Percentiles rank a stretch among this genome's conserved stretches.
Conservation (phyloP, 176 grass and related monocot species). For the Elymus sibiricus region DNA sequence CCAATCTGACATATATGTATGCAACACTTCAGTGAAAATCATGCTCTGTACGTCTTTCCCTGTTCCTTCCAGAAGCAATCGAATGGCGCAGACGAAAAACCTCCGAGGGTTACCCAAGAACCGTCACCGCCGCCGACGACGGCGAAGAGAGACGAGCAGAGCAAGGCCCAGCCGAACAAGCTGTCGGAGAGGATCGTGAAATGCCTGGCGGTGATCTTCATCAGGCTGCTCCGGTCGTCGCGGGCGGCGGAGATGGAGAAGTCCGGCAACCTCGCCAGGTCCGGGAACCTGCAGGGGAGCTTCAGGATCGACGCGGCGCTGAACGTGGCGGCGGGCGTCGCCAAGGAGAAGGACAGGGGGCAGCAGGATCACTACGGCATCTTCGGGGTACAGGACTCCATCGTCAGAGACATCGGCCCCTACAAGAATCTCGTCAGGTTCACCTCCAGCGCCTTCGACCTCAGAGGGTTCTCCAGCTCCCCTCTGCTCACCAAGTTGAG, state of each 20-base stretch:
- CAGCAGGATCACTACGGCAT: constrained; percentile 88
- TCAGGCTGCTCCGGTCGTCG: constrained; percentile 68
- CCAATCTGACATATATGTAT: background rate
- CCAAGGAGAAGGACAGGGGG: constrained; percentile 25
- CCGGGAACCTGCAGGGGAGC: constrained; percentile 25
- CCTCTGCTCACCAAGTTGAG: constrained; percentile 71
- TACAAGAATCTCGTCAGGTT: constrained; percentile 97
- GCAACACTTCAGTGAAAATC: background rate
- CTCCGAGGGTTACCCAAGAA: constrained; percentile 26
- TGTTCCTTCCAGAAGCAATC: background rate
- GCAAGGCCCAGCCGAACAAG: constrained; percentile 58
- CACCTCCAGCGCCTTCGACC: constrained; percentile 53
- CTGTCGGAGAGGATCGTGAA: constrained; percentile 92
- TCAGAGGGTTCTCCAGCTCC: constrained; percentile 54
- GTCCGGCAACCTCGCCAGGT: constrained; percentile 46
- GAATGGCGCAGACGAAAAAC: constrained; percentile 18
- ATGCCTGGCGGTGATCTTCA: constrained; percentile 80
- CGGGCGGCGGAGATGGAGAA: constrained; percentile 51
- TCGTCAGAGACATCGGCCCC: constrained; percentile 75
- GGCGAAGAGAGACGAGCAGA: constrained; percentile 16
- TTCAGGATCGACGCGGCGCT: constrained; percentile 40
- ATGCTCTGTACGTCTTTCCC: background rate
- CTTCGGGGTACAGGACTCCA: constrained; percentile 56
- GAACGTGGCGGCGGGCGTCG: background rate
- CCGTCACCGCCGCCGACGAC: background rate